phyloP scores from a whole-genome alignment of 2,329 filamentous ascomycete genomes.

The Curvularia lunata region DNA sequence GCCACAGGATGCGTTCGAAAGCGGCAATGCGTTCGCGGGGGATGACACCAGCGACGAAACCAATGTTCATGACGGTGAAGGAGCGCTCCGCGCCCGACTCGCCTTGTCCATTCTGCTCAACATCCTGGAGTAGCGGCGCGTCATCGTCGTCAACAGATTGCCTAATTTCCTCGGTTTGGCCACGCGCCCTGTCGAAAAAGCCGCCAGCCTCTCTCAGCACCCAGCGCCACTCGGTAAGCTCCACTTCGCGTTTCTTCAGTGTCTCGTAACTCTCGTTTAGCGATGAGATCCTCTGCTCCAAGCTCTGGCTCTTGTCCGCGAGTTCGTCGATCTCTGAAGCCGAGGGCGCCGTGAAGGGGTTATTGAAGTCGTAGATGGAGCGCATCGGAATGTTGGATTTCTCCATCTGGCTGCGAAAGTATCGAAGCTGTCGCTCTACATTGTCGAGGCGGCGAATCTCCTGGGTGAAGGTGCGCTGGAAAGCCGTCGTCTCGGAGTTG shows the following conservation, averaged over 20 bases:
- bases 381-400: conserved; percentile 85
- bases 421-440: conserved; percentile 95
- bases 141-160: conserved; percentile 84
- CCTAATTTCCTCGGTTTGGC: conserved; percentile 94
- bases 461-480: conserved; percentile 96
- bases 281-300: conserved; percentile 89
- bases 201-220: conserved; percentile 94
- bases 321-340: conserved; percentile 97
- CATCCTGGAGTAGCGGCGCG: conserved; percentile 88
- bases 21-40: conserved; percentile 88
- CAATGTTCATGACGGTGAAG: conserved; percentile 98
- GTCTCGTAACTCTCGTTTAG: conserved; percentile 99
- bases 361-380: conserved; percentile 88
- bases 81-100: conserved; percentile 74
- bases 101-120: conserved; percentile 81
- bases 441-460: conserved; percentile 98
- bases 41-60: conserved; percentile 96
- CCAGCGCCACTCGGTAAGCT: conserved; percentile 98
- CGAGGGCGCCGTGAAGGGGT: conserved; percentile 83
- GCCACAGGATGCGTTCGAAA: conserved; percentile 97
- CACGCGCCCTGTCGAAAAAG: conserved; percentile 96
- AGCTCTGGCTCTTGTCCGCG: conserved; percentile 85
- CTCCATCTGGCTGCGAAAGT: conserved; percentile 95
- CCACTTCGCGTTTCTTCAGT: conserved; percentile 94
- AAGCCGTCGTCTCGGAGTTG: conserved; percentile 90